Evolutionary conservation across 2,329 filamentous ascomycete species (phyloP), one percentile per base, ranked within the genome.

Genomic region (Chrysoporthe austroafricana): DNA sequence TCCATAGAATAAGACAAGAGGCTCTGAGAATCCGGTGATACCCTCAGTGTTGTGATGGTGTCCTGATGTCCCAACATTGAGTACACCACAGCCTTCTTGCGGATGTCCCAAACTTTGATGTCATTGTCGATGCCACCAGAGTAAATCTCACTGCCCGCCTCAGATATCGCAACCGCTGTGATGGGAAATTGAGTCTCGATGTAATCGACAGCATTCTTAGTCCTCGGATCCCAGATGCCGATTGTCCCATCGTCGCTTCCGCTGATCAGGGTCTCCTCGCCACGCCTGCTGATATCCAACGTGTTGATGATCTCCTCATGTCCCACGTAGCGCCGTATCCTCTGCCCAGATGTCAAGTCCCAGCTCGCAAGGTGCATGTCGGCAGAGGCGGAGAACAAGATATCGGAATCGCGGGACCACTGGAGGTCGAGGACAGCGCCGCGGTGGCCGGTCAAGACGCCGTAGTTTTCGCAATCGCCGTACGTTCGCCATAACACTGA

Each of bases 251-350:
- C 96, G 76, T 99, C 95, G 72, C 94, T 96, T 48, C 91, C 96
- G 76, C 93, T 97, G 70, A 97, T 87, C 58, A 99, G 81, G 63
- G 97, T 81, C 75, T 98, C 96, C 77, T 97, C 93, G 64, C 96
- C 96, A 74, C 96, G 87, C 77, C 90, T 91, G 81, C 91, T 96
- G 70, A 96, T 89, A 74, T 97, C 94, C 77, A 98, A 83, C 69
- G 91, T 88, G 79, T 98, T 99, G 82, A 99, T 90, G n/a, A 97
- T 87, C 77, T 97, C 95, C 74, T 97, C 94, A 76, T 99, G 96
- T 0, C 96, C 96, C 13, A 94, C 83, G 76, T 99, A 96, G 75
- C 93, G 88, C 71, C 96, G 91, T 85, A 98, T 97, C 75, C 96
- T 88, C 72, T 91, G 87, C n/a, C 95, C 95, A 0, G 93, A 94